Evolutionary conservation across 1,284 basidiomycete genomes (phyloP), one percentile per base, ranked within the genome.

Genomic region (Blastosporella zonata): DNA sequence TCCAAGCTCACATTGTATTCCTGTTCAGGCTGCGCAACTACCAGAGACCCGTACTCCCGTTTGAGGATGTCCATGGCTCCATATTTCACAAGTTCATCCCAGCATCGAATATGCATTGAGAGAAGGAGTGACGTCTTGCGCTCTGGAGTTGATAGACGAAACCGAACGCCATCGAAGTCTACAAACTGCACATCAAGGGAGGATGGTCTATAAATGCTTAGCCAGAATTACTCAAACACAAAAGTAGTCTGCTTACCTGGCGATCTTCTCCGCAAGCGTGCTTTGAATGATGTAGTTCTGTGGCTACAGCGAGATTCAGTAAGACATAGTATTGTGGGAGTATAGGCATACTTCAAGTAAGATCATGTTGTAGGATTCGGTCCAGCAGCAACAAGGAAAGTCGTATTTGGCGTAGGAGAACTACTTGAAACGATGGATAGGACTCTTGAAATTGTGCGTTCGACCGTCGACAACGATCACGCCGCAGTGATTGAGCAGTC

Each of bases 61-160:
- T 79, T 71, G 52, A 99, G 73, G 41, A 96, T 72, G 41, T 93
- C 84, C 28, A 84, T 63, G 1, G 93, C 96, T 47, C 96, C 97
- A 60, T 92, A 95, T 54, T 81, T 77, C 31, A 87, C 86, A 31
- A 99, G 82, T 66, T 99, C 93, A 52, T 87, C 79, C 96, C 96
- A 99, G 75, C 97, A 99, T 48, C 90, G 85, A 57, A 99, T 95
- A 67, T 87, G 87, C 93, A 99, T 99, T 28, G 95, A 97, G 13
- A 99, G 80, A 31, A 91, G 75, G 17, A 96, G 72, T 1, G 82
- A 69, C 2, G 88, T 87, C 66, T 93, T 93, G 63, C 86, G 83
- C 35, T 91, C 84, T 2, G 89, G 87, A 0, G 93, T 94, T 9
- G 90, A 90, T 46, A 99, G 70, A 66, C 90, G 94, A 72, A 98